Base-by-base conservation (phyloP, 2,329 filamentous ascomycete genomes). In the Curvularia sp. region DNA sequence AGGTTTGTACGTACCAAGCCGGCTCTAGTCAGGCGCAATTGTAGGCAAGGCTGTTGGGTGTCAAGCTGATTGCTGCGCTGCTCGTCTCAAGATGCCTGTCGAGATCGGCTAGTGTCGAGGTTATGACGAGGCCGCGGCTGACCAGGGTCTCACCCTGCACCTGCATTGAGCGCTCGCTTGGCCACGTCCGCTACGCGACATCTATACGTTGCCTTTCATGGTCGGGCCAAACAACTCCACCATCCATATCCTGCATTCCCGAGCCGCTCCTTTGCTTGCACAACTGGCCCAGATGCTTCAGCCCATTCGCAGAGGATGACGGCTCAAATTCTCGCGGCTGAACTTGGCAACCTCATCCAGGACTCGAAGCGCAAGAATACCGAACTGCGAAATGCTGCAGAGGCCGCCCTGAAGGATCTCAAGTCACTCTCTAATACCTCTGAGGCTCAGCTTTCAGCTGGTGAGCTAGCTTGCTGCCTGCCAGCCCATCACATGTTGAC, bases 281-380 rank as follows among this genome's bases (percentile, higher is more conserved):
- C 59, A 57, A 35, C 62, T 58, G 56, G 63, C 53, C 66, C 60
- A 62, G 56, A 73, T 72, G 64, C 65, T 49, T 55, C 62, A 57
- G 64, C 61, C 49, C 49, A 49, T 53, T 47, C 51, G 59, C 58
- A 55, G 62, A 88, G 81, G 72, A 97, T 97, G 93, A 96, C 93
- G 78, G 89, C 92, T 71, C 92, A 96, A 85, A 88, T 97, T 73
- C 85, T 97, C 72, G 88, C 89, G 74, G 89, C 91, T 58, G 93
- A 97, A 85, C 86, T 97, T 77, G 87, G 89, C 73, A 96, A 92
- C 80, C 87, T 97, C 76, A 89, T 97, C 71, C 92, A 96, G 78
- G 95, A 99, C 82, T 95, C 93, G 75, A 98, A 96, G 80, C 87
- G 94, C 72, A 98, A 96, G 80, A 90, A 97, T 78, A 87, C 90